Percentiles rank a stretch among this genome's conserved stretches.
phyloP scores from a whole-genome alignment of 2,329 filamentous ascomycete genomes.

The Cytospora mali region DNA sequence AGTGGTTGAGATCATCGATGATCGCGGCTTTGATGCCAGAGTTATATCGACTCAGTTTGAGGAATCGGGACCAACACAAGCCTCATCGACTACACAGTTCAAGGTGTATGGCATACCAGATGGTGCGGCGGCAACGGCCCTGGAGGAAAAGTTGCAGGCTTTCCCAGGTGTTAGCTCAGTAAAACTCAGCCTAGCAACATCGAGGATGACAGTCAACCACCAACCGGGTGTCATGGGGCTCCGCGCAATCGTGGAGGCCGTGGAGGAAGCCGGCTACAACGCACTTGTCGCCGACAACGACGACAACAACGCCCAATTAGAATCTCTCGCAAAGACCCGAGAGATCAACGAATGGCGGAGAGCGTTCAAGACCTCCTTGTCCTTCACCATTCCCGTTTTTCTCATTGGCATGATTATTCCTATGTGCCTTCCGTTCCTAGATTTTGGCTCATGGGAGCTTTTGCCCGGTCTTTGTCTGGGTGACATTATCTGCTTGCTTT shows the following conservation, averaged over 20 bases:
- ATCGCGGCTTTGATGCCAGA: slow-evolving; percentile 83
- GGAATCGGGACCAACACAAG: slow-evolving; percentile 54
- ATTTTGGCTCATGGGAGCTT: slow-evolving; percentile 72
- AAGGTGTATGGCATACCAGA: slow-evolving; percentile 82
- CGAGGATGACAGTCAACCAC: slow-evolving; percentile 74
- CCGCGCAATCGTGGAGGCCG: slow-evolving; percentile 76
- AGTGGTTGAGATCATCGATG: slow-evolving; percentile 83
- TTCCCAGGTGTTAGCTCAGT: slow-evolving; percentile 75
- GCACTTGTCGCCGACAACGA: slow-evolving; percentile 88
- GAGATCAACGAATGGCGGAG: slow-evolving; percentile 92
- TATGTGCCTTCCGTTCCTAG: slow-evolving; percentile 75
- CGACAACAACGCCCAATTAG: slow-evolving; percentile 94
- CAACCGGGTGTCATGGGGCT: slow-evolving; percentile 74
- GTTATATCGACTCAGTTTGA: slow-evolving; percentile 76
- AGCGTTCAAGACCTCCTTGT: slow-evolving; percentile 75
- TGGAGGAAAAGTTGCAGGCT: slow-evolving; percentile 69
- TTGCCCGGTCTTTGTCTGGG: slow-evolving; percentile 82
- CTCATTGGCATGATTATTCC: slow-evolving; percentile 91
- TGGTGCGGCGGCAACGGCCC: slow-evolving; percentile 67
- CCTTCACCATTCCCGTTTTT: slow-evolving; percentile 89
- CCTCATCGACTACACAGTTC: slow-evolving; percentile 68
- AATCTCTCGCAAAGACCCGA: slow-evolving; percentile 93
- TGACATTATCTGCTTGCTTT: slow-evolving; percentile 77
- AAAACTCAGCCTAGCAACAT: slow-evolving; percentile 71
- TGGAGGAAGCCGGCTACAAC: slow-evolving; percentile 84